Percentiles rank a stretch among this genome's conserved stretches.
These are phyloP conservation scores for Verticillium zaregamsianum DNA, from an alignment of 2,329 filamentous ascomycete species.

Conservation along the genomic window DNA sequence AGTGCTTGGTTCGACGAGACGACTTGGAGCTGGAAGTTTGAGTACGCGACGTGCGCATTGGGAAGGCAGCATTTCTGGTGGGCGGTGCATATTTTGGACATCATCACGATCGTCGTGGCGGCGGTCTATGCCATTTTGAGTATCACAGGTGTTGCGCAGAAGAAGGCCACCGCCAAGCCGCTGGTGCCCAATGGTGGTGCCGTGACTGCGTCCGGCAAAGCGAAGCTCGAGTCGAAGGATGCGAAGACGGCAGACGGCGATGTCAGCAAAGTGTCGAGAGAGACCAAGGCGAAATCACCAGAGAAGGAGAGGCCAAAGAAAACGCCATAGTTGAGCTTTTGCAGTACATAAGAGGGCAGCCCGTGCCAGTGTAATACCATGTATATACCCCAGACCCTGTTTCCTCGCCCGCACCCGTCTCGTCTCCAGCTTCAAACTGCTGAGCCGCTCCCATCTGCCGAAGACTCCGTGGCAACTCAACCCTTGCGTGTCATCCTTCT, in stretches of 20 bases:
- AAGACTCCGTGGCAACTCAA: not conserved
- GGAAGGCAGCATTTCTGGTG: constrained; percentile 95
- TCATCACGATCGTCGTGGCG: constrained; percentile 37
- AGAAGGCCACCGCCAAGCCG: not conserved
- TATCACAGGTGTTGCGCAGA: not conserved
- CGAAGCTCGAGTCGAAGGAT: not conserved
- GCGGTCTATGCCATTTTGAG: constrained; percentile 19
- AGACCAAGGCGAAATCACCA: not conserved
- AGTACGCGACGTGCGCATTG: constrained; percentile 72
- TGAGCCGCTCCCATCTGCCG: not conserved
- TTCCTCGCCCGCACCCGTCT: no score
- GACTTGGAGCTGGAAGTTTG: constrained; percentile 72
- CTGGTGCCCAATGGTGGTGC: not conserved
- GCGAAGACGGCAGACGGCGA: not conserved
- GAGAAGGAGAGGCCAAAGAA: not conserved
- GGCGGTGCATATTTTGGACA: constrained; percentile 73
- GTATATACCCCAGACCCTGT: not conserved
- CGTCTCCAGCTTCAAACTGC: no score
- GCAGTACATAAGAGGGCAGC: not conserved
- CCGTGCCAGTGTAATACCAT: not conserved
- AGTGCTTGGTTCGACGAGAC: constrained; percentile 83
- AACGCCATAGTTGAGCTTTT: not conserved
- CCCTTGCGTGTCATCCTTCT: not conserved
- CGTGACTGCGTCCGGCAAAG: not conserved
- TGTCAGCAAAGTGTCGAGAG: not conserved